Percentiles rank a stretch among this genome's conserved stretches.
Conservation (phyloP, 495 filamentous ascomycete genomes). For the Glarea lozoyensis region DNA sequence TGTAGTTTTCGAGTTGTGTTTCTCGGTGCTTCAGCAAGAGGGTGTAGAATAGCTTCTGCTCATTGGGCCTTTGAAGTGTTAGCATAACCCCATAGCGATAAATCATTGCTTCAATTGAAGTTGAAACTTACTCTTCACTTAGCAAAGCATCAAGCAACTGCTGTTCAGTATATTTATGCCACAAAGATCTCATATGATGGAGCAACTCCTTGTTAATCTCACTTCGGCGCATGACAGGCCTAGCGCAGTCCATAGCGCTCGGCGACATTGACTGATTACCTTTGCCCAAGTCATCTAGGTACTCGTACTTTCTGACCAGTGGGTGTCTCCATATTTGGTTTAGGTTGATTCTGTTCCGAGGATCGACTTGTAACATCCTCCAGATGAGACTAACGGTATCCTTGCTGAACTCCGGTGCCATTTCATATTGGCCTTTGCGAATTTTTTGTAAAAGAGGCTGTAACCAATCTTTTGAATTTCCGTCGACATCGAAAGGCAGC, state of each 20-base stretch:
- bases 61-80: slow-evolving; percentile 51
- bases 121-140: slow-evolving; percentile 50
- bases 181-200: slow-evolving; percentile 75
- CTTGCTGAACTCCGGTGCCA: slow-evolving; percentile 55
- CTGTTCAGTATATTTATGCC: slow-evolving; percentile 73
- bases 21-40: slow-evolving; percentile 73
- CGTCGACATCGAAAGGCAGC: slow-evolving; percentile 71
- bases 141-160: slow-evolving; percentile 57
- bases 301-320: slow-evolving; percentile 70
- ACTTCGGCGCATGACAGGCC: slow-evolving; percentile 28
- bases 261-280: slow-evolving; percentile 12
- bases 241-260: slow-evolving; percentile 8
- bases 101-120: not conserved
- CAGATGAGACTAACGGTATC: slow-evolving; percentile 75
- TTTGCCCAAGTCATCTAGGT: slow-evolving; percentile 44
- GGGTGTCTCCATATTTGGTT: slow-evolving; percentile 76
- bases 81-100: not conserved
- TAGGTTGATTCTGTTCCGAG: slow-evolving; percentile 67
- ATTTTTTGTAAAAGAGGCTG: slow-evolving; percentile 54
- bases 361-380: slow-evolving; percentile 64
- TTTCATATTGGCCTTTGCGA: slow-evolving; percentile 57
- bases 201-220: slow-evolving; percentile 74
- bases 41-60: slow-evolving; percentile 87
- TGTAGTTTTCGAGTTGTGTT: slow-evolving; percentile 75
- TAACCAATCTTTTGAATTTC: slow-evolving; percentile 28